Evolutionary conservation across 2,329 filamentous ascomycete species (phyloP), one percentile per base, ranked within the genome.

Genomic region (Ophiocordyceps polyrhachis-furcata): DNA sequence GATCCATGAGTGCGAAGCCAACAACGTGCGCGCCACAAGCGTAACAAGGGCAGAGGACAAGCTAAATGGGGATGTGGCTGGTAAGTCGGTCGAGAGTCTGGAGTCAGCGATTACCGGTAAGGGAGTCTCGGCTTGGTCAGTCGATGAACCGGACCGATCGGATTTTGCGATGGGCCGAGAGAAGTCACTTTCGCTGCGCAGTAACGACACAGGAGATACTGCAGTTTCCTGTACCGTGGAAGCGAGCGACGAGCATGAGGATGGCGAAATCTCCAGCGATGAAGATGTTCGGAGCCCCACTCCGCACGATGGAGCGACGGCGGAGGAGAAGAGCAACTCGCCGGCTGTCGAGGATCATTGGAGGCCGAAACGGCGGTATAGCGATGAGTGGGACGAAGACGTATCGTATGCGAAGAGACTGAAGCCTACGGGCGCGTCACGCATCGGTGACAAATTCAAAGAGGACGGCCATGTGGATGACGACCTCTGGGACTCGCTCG

Each of bases 281-380:
- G 43, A 43, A 28, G 21, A 19, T 14, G 14, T 17, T 2, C 17
- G 19, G 23, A 46, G 25, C 20, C 35, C 31, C 12, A 17, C 11
- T 15, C 41, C 8, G 2, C 37, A 37, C 19, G 5, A 12, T 15
- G 17, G 14, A 14, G 17, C 5, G 6, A n/a, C n/a, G 29, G 20
- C 13, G 11, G 37, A 46, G 4, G 42, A 35, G 11, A 38, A 21
- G 37, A 5, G 20, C 20, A 23, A 15, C n/a, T 41, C 42, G n/a
- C 42, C 38, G 2, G 20, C 45, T 14, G n/a, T 41, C 43, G 20
- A 43, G 28, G n/a, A 47, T 9, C 38, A 47, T 17, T 21, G 38
- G 38, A 43, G 45, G 25, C 44, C 45, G 28, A 47, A 50, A 43
- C 42, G 48, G 25, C 41, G 40, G n/a, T 44, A 38, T 38, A 29